These are phyloP conservation scores for Lachnellula arida DNA, from an alignment of 2,329 filamentous ascomycete genomes.

Conservation along the genomic window DNA sequence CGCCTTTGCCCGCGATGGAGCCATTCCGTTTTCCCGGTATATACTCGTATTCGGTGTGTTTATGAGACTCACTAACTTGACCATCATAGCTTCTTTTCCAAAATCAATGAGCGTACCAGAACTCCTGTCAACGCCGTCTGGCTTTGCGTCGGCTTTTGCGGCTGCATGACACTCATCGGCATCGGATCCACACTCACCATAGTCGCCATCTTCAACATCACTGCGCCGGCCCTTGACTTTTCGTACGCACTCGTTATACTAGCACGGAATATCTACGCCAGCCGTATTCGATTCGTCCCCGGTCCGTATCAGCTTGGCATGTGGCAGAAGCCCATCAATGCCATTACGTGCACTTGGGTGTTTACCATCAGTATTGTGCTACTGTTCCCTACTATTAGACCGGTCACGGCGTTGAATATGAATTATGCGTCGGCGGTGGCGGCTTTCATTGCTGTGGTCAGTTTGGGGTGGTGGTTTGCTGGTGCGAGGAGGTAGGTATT, in stretches of 20 bases:
- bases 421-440: conserved; percentile 46
- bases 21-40: conserved; percentile 55
- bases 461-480: conserved; percentile 43
- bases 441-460: conserved; percentile 44
- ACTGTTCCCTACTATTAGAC: conserved; percentile 45
- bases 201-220: conserved; percentile 48
- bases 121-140: conserved; percentile 61
- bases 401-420: conserved; percentile 46
- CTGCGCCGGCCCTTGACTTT: conserved; percentile 46
- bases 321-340: conserved; percentile 52
- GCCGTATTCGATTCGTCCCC: conserved; percentile 21
- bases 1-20: conserved; percentile 55
- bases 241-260: conserved; percentile 58
- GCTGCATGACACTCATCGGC: conserved; percentile 46
- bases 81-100: conserved; percentile 42
- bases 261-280: conserved; percentile 33
- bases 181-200: conserved; percentile 48
- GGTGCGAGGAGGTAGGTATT: conserved; percentile 23
- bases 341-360: conserved; percentile 55
- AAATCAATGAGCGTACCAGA: conserved; percentile 47
- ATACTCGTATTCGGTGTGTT: conserved; percentile 5
- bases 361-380: conserved; percentile 58
- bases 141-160: conserved; percentile 57
- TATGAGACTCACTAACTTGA: neutral
- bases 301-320: conserved; percentile 53